These are phyloP conservation scores for Aspergillus saccharolyticus DNA, from an alignment of 495 filamentous ascomycete species.

Conservation along the genomic window DNA sequence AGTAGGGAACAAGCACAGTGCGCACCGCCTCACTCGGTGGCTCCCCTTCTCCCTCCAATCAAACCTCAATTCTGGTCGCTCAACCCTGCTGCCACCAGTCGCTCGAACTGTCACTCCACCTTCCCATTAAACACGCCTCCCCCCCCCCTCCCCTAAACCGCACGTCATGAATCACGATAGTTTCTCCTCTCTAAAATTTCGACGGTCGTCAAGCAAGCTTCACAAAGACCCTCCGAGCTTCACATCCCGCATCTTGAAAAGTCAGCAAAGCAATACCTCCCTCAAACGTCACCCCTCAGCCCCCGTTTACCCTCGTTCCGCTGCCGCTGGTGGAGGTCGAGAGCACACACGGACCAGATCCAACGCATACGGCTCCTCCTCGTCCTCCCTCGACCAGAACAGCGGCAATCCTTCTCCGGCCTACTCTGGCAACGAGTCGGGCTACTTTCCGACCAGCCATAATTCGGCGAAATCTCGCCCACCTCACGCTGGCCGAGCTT, in stretches of 20 bases:
- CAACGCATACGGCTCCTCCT: constrained; percentile 50
- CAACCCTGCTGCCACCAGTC: constrained; percentile 13
- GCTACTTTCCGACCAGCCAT: constrained; percentile 28
- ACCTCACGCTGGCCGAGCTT: constrained; percentile 39
- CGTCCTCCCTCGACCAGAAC: constrained; percentile 46
- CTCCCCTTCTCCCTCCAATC: constrained; percentile 25
- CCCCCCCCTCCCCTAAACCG: constrained; percentile 16
- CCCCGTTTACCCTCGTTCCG: constrained; percentile 49
- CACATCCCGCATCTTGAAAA: constrained; percentile 39
- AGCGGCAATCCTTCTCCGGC: constrained; percentile 47
- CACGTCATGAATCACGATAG: constrained; percentile 43
- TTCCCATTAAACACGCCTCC: constrained; percentile 11
- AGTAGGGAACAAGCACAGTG: constrained; percentile 19
- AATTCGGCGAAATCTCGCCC: constrained; percentile 29
- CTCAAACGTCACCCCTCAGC: constrained; percentile 69
- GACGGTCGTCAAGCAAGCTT: constrained; percentile 44
- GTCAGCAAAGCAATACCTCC: constrained; percentile 42
- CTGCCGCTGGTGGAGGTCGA: constrained; percentile 34
- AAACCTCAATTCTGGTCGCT: constrained; percentile 13
- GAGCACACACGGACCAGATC: constrained; percentile 47
- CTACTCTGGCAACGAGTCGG: constrained; percentile 37
- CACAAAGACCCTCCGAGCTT: constrained; percentile 46
- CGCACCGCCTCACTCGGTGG: constrained; percentile 28
- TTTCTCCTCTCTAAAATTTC: constrained; percentile 44
- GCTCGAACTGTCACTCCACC: constrained; percentile 14